Evolutionary conservation across 768 basidiomycete genomes (phyloP).

Genomic region (Phanerochaete sordida): DNA sequence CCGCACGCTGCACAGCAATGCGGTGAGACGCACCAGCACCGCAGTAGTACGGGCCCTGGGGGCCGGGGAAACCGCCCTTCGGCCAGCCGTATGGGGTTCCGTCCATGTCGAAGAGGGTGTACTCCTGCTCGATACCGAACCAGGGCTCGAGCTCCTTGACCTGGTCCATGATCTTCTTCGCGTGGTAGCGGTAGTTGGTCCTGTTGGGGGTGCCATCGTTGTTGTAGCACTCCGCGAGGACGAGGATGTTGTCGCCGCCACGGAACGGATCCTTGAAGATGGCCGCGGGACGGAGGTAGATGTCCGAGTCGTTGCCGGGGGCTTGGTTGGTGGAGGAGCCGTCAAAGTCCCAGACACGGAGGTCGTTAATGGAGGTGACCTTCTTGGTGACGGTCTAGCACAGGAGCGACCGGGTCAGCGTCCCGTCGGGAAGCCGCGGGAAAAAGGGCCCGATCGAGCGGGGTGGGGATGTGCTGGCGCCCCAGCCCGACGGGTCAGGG

Average conservation of each 20-base stretch:
- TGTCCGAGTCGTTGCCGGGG: constrained; percentile 92
- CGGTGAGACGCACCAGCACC: constrained; percentile 79
- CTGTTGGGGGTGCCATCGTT: constrained; percentile 97
- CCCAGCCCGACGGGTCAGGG: neutral
- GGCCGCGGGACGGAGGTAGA: constrained; percentile 95
- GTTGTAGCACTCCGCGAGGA: constrained; percentile 97
- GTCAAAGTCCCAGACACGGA: constrained; percentile 99
- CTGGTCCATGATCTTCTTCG: constrained; percentile 93
- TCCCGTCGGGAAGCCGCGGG: constrained; percentile 8
- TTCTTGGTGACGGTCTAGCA: constrained; percentile 81
- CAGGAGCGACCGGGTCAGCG: constrained; percentile 3
- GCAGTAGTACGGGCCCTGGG: constrained; percentile 99
- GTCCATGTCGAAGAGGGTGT: constrained; percentile 94
- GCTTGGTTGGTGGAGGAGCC: constrained; percentile 98
- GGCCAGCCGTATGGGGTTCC: constrained; percentile 94
- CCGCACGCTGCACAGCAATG: neutral
- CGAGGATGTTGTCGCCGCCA: constrained; percentile 95
- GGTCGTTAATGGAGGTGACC: constrained; percentile 82
- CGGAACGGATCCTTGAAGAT: constrained; percentile 99
- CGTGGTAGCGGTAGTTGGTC: constrained; percentile 93
- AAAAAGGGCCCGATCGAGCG: neutral
- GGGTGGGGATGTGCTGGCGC: neutral
- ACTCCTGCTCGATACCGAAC: constrained; percentile 99
- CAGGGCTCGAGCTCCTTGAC: constrained; percentile 80
- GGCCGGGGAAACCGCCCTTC: constrained; percentile 98